A percentile compares a stretch with the other conserved stretches of the same genome.
Conservation (phyloP, 192 early-diverging fungal species). For the Coemansia sp. region DNA sequence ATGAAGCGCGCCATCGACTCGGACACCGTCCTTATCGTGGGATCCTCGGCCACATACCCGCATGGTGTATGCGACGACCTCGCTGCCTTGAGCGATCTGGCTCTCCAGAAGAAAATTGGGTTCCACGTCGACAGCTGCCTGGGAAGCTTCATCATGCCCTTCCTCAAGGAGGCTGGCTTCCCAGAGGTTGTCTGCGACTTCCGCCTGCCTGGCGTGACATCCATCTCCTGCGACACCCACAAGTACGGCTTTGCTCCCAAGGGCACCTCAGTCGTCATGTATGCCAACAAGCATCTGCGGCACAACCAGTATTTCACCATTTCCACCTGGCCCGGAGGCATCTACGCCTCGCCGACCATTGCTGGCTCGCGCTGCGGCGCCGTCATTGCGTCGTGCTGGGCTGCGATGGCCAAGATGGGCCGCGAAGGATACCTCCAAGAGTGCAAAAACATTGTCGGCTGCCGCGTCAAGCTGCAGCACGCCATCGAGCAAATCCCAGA, state of each 20-base stretch:
- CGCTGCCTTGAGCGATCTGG: conserved; percentile 71
- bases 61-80: conserved; percentile 95
- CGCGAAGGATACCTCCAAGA: conserved; percentile 81
- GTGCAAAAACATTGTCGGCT: conserved; percentile 75
- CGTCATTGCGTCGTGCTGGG: conserved; percentile 95
- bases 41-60: conserved; percentile 90
- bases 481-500: conserved; percentile 61
- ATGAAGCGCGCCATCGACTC: conserved; percentile 80
- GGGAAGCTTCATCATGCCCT: conserved; percentile 92
- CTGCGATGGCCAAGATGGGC: conserved; percentile 87
- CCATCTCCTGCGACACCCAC: conserved; percentile 96
- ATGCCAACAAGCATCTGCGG: conserved; percentile 71
- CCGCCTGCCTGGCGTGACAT: conserved; percentile 86
- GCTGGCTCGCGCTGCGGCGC: conserved; percentile 89
- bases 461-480: conserved; percentile 67
- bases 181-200: conserved; percentile 82
- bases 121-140: conserved; percentile 97
- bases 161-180: conserved; percentile 91
- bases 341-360: conserved; percentile 90
- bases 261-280: conserved; percentile 96
- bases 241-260: conserved; percentile 99
- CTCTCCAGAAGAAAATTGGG: conserved; percentile 77
- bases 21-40: conserved; percentile 89
- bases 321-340: conserved; percentile 93
- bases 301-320: conserved; percentile 90